Conservation (phyloP, 1,139 yeast genomes). For the Schizosaccharomyces versatilis region DNA sequence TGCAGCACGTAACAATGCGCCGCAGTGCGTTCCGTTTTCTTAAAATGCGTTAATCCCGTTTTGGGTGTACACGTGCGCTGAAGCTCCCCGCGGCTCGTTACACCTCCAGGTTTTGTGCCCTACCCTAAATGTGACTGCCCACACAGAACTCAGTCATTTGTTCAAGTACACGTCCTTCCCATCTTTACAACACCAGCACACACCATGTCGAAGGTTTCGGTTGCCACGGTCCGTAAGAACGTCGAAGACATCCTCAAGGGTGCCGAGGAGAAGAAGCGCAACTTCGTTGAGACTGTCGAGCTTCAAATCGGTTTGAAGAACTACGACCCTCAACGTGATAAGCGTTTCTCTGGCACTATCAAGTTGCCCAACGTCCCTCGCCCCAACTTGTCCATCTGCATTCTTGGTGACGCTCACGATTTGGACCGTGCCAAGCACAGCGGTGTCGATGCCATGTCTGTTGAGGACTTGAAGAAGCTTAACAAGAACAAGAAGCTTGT, state of each 20-base stretch:
- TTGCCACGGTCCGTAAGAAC: conserved; percentile 57
- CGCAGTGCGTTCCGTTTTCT: too few relatives aligned
- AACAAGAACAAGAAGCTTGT: conserved; percentile 99
- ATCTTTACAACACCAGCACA: conserved; percentile 1
- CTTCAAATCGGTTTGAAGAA: conserved; percentile 98
- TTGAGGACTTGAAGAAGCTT: conserved; percentile 98
- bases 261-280: conserved; percentile 98
- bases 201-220: conserved; percentile 3
- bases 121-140: conserved; percentile 1
- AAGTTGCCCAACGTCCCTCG: conserved; percentile 98
- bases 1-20: too few relatives aligned
- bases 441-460: conserved; percentile 99
- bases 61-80: too few relatives aligned
- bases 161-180: neutral
- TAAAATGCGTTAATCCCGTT: too few relatives aligned
- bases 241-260: conserved; percentile 77
- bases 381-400: conserved; percentile 99
- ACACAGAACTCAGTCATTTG: neutral
- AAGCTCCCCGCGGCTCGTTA: too few relatives aligned
- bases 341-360: conserved; percentile 99
- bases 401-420: conserved; percentile 99
- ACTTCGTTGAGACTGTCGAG: conserved; percentile 99
- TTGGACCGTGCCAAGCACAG: conserved; percentile 99
- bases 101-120: neutral
- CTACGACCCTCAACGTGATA: conserved; percentile 99